Evolutionary conservation across 495 filamentous ascomycete species (phyloP).

Genomic region (Penicillium desertorum): DNA sequence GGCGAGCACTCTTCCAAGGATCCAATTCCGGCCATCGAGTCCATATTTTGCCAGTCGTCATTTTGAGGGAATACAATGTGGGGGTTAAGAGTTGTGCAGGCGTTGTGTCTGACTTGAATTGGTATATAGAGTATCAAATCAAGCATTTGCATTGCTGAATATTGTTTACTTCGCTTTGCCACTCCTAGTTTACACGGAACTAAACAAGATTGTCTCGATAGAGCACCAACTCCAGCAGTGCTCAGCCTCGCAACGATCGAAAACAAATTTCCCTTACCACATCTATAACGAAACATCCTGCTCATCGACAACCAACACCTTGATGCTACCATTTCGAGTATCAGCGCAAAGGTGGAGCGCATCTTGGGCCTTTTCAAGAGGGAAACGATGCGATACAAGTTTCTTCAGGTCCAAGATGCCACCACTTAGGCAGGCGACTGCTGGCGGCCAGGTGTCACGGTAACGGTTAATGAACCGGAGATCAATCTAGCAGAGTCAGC

Average conservation of each 20-base stretch:
- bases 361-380: conserved; percentile 55
- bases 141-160: background rate
- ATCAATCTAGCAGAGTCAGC: conserved; percentile 48
- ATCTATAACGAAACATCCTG: conserved; percentile 34
- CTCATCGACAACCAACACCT: conserved; percentile 60
- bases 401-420: conserved; percentile 58
- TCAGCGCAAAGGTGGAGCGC: conserved; percentile 54
- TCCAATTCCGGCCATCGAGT: conserved; percentile 26
- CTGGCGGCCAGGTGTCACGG: conserved; percentile 60
- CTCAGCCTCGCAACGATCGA: background rate
- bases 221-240: background rate
- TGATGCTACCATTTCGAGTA: conserved; percentile 52
- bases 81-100: too few species aligned
- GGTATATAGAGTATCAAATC: conserved; percentile 6
- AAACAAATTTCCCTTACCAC: background rate
- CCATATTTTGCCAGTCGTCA: conserved; percentile 28
- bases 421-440: conserved; percentile 46
- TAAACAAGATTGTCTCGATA: background rate
- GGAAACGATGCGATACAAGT: conserved; percentile 68
- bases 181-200: background rate
- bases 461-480: conserved; percentile 66
- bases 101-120: background rate
- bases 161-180: background rate
- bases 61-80: background rate
- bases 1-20: conserved; percentile 29